These are phyloP conservation scores for Ustilago crameri DNA, from an alignment of 1,284 basidiomycete genomes.

Conservation along the genomic window DNA sequence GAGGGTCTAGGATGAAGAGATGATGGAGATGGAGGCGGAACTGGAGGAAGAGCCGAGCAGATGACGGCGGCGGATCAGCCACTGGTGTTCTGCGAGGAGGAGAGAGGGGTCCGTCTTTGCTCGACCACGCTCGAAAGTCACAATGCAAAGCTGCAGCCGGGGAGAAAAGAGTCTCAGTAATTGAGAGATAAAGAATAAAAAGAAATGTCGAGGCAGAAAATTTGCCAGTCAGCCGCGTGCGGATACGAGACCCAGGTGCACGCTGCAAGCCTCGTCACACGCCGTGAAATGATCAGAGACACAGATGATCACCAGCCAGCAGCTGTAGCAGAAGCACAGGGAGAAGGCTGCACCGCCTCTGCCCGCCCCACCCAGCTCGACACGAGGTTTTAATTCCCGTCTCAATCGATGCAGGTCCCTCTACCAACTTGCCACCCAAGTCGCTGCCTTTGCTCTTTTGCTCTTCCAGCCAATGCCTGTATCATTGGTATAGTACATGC, in stretches of 20 bases:
- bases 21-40: slow-evolving; percentile 8
- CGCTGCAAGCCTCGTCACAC: background rate
- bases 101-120: slow-evolving; percentile 12
- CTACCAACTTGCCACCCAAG: too few relatives aligned
- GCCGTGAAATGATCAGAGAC: background rate
- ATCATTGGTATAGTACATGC: too few relatives aligned
- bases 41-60: slow-evolving; percentile 3
- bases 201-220: slow-evolving; percentile 1
- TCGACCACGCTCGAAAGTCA: background rate
- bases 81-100: background rate
- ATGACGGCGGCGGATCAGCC: slow-evolving; percentile 11
- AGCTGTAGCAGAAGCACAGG: background rate
- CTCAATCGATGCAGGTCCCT: too few relatives aligned
- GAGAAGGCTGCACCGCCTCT: background rate
- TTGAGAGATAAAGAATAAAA: slow-evolving; percentile 1
- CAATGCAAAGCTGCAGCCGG: too few relatives aligned
- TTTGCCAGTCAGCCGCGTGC: background rate
- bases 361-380: background rate
- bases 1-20: slow-evolving; percentile 1
- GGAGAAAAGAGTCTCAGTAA: slow-evolving; percentile 1
- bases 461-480: too few relatives aligned
- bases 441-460: too few relatives aligned
- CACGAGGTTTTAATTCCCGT: too few relatives aligned
- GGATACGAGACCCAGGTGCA: slow-evolving; percentile 1
- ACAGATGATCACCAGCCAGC: background rate